phyloP scores from a whole-genome alignment of 1,139 yeast genomes.

The Candida sp. region DNA sequence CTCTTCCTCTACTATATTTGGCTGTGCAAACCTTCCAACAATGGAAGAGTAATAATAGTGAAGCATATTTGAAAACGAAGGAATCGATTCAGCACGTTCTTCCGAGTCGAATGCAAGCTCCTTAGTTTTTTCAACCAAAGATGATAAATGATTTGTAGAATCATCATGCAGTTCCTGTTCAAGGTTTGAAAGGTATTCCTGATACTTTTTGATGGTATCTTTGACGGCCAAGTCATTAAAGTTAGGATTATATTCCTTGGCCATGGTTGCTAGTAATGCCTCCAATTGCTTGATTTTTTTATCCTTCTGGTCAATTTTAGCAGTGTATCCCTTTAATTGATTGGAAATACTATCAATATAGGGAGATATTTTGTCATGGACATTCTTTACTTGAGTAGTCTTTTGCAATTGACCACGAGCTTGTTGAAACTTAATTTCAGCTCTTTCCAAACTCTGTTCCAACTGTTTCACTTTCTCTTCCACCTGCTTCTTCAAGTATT shows the following conservation, averaged over 20 bases:
- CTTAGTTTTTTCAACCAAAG: slow-evolving; percentile 8
- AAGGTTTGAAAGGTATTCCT: slow-evolving; percentile 47
- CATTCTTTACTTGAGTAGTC: slow-evolving; percentile 10
- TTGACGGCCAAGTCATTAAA: slow-evolving; percentile 90
- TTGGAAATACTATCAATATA: slow-evolving; percentile 11
- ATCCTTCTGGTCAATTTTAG: slow-evolving; percentile 11
- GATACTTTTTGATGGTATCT: slow-evolving; percentile 60
- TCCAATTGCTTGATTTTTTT: slow-evolving; percentile 31
- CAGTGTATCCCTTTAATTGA: slow-evolving; percentile 7
- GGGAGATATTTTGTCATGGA: slow-evolving; percentile 16
- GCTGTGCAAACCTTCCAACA: slow-evolving; percentile 6
- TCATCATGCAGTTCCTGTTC: slow-evolving; percentile 13
- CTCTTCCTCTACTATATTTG: slow-evolving; percentile 6
- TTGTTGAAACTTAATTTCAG: slow-evolving; percentile 17
- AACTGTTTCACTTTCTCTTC: slow-evolving; percentile 19
- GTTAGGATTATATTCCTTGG: slow-evolving; percentile 74
- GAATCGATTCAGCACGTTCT: slow-evolving; percentile 7
- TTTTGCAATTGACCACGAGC: not conserved
- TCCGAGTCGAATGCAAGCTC: slow-evolving; percentile 6
- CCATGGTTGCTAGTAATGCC: slow-evolving; percentile 40
- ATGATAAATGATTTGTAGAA: not conserved
- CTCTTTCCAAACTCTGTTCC: slow-evolving; percentile 24
- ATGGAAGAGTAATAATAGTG: slow-evolving; percentile 18
- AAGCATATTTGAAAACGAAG: slow-evolving; percentile 21
- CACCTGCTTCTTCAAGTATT: slow-evolving; percentile 15